Conservation (phyloP, 1,284 basidiomycete genomes). For the Cryptococcus sp. region DNA sequence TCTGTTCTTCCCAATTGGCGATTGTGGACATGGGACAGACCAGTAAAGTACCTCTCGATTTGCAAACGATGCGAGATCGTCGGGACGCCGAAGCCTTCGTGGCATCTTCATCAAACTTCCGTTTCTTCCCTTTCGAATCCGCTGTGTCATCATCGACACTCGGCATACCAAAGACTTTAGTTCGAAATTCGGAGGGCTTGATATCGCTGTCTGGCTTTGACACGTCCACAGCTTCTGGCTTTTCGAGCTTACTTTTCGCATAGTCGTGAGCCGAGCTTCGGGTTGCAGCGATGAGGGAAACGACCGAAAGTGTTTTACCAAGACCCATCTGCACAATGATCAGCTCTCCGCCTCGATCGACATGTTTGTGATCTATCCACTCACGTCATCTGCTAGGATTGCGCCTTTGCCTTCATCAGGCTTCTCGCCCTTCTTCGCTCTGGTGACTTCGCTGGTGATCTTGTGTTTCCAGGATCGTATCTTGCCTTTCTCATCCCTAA, state of each 20-base stretch:
- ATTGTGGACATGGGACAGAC: conserved; percentile 96
- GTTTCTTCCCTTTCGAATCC: conserved; percentile 39
- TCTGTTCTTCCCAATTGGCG: conserved; percentile 98
- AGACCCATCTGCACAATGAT: conserved; percentile 77
- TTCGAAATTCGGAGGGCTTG: conserved; percentile 68
- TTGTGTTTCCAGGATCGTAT: conserved; percentile 73
- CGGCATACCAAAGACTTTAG: conserved; percentile 81
- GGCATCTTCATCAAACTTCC: conserved; percentile 35
- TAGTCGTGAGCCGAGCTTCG: conserved; percentile 67
- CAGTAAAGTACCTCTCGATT: conserved; percentile 89
- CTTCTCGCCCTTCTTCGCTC: conserved; percentile 56
- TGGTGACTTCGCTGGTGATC: conserved; percentile 77
- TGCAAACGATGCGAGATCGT: conserved; percentile 70
- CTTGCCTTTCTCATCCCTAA: conserved; percentile 58
- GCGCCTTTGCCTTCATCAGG: conserved; percentile 82
- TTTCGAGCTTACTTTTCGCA: conserved; percentile 59
- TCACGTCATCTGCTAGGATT: conserved; percentile 89
- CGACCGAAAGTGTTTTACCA: conserved; percentile 93
- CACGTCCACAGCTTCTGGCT: conserved; percentile 48
- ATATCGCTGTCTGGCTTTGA: conserved; percentile 55
- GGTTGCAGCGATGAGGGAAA: conserved; percentile 86
- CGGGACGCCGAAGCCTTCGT: conserved; percentile 55
- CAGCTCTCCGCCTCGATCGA: too few relatives aligned
- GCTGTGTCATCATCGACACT: conserved; percentile 29
- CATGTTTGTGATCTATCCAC: conserved; percentile 41